Evolutionary conservation across 495 filamentous ascomycete genomes (phyloP).

Genomic region (Cryomyces minteri): DNA sequence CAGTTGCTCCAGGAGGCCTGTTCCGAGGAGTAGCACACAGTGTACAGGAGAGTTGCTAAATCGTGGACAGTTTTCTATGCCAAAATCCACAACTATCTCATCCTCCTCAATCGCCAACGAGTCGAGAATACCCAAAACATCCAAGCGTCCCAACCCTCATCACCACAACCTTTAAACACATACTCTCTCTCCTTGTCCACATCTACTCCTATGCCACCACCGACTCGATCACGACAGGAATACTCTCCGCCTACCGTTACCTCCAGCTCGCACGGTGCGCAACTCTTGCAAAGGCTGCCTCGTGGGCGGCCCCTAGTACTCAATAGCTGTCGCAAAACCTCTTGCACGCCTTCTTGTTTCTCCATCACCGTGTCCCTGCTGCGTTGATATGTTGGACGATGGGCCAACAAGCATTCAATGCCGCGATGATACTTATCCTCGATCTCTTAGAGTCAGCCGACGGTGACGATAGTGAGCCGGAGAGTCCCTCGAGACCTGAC

Average conservation of each 20-base stretch:
- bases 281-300: slow-evolving; percentile 1
- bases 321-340: slow-evolving; percentile 20
- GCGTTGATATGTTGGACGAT: slow-evolving; percentile 29
- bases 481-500: background rate
- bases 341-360: slow-evolving; percentile 26
- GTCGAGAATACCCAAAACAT: background rate
- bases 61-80: slow-evolving; percentile 17
- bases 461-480: slow-evolving; percentile 1
- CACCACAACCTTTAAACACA: too few species aligned
- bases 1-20: too few species aligned
- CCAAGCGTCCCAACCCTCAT: too few species aligned
- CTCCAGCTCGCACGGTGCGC: background rate
- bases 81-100: slow-evolving; percentile 26
- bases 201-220: background rate
- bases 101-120: slow-evolving; percentile 28
- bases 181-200: too few species aligned
- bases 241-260: slow-evolving; percentile 1
- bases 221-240: background rate
- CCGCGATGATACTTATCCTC: slow-evolving; percentile 26
- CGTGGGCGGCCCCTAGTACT: slow-evolving; percentile 27
- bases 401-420: slow-evolving; percentile 30
- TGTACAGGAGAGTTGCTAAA: too few species aligned
- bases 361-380: slow-evolving; percentile 21
- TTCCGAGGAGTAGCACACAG: too few species aligned
- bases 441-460: slow-evolving; percentile 22